Evolutionary conservation across 331 rosid genomes (phyloP).

Genomic region (Saraca asoca): DNA sequence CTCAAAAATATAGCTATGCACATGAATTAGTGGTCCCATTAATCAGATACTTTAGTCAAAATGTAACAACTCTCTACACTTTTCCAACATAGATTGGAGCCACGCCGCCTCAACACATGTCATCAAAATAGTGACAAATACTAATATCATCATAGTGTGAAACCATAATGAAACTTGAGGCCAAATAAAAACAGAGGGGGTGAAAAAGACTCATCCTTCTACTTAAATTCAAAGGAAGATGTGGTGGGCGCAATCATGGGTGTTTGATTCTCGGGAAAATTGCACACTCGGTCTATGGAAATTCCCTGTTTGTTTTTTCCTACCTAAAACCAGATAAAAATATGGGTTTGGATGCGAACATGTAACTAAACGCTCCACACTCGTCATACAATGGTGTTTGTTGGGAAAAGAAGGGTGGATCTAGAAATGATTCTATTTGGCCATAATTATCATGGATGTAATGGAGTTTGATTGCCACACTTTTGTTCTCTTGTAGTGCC

Average conservation of each 20-base stretch:
- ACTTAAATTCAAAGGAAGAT: slow-evolving; percentile 44
- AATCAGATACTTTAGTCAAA: neutral
- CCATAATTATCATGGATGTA: slow-evolving; percentile 20
- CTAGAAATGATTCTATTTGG: slow-evolving; percentile 9
- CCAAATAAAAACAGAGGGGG: slow-evolving; percentile 25
- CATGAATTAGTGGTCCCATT: slow-evolving; percentile 13
- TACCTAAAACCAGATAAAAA: too few species aligned
- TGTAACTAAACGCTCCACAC: slow-evolving; percentile 31
- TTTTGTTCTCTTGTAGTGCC: slow-evolving; percentile 28
- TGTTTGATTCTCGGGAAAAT: slow-evolving; percentile 43
- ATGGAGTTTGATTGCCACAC: slow-evolving; percentile 20
- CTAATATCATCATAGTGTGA: slow-evolving; percentile 39
- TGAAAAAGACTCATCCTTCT: slow-evolving; percentile 33
- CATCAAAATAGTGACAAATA: slow-evolving; percentile 13
- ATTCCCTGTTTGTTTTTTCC: neutral
- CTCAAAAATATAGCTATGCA: neutral
- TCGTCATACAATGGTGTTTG: slow-evolving; percentile 33
- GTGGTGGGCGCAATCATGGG: slow-evolving; percentile 34
- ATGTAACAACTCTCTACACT: neutral
- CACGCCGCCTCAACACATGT: slow-evolving; percentile 9
- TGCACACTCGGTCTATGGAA: slow-evolving; percentile 15
- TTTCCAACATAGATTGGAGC: slow-evolving; percentile 2
- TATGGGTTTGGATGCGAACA: neutral
- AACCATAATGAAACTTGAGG: slow-evolving; percentile 47
- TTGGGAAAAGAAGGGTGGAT: slow-evolving; percentile 23